Evolutionary conservation across 768 basidiomycete genomes (phyloP).

Genomic region (Termitomyces sp.): DNA sequence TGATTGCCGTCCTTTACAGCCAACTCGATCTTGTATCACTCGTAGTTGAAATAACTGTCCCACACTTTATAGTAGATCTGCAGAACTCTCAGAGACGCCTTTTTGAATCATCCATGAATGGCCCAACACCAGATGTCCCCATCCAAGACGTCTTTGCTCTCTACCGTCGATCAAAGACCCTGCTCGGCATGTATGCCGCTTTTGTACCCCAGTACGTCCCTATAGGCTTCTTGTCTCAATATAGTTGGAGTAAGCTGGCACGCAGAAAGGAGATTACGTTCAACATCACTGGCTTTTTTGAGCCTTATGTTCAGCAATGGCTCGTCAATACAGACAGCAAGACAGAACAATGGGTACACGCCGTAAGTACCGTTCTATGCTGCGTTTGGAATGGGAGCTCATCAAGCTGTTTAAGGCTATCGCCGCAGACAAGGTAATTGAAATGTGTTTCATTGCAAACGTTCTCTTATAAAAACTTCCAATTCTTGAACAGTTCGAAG

Average conservation of each 20-base stretch:
- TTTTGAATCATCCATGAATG: constrained; percentile 82
- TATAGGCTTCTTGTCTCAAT: background rate
- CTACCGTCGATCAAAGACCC: constrained; percentile 72
- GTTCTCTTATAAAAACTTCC: constrained; percentile 2
- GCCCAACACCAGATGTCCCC: constrained; percentile 81
- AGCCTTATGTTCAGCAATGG: constrained; percentile 88
- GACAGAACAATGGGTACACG: constrained; percentile 92
- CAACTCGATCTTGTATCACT: constrained; percentile 75
- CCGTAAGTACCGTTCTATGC: constrained; percentile 49
- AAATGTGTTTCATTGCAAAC: background rate
- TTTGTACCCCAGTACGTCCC: constrained; percentile 73
- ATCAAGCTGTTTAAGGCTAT: constrained; percentile 48
- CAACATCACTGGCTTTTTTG: constrained; percentile 76
- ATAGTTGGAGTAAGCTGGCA: constrained; percentile 5
- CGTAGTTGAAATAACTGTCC: constrained; percentile 64
- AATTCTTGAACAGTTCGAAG: constrained; percentile 54
- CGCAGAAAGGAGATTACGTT: constrained; percentile 58
- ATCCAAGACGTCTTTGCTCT: constrained; percentile 89
- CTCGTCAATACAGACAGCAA: constrained; percentile 83
- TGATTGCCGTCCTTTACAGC: constrained; percentile 29
- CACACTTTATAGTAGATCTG: constrained; percentile 64
- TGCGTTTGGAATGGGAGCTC: constrained; percentile 1
- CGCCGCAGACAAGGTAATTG: constrained; percentile 56
- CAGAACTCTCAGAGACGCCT: constrained; percentile 68
- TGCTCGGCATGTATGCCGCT: constrained; percentile 77